Evolutionary conservation across 345 rosid species (phyloP).

Genomic region (Brassica nigra): DNA sequence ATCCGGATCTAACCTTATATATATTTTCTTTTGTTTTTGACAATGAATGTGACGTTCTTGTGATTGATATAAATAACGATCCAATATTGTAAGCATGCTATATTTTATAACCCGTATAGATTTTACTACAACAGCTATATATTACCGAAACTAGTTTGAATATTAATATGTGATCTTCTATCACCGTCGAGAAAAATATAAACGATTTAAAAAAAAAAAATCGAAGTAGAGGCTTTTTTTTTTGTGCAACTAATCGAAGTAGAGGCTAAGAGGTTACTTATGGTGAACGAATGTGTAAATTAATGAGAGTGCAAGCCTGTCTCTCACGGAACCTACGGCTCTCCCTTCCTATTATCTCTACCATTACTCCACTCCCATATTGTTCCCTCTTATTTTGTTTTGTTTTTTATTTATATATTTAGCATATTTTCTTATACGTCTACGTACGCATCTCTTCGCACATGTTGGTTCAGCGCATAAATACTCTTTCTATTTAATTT

Average conservation of each 20-base stretch:
- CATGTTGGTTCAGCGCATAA: constrained; percentile 16
- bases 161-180: neutral
- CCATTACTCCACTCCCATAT: constrained; percentile 45
- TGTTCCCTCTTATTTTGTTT: constrained; percentile 3
- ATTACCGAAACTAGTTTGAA: neutral
- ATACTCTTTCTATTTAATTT: neutral
- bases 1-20: neutral
- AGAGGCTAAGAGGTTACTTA: constrained; percentile 17
- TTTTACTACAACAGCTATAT: constrained; percentile 10
- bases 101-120: neutral
- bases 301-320: constrained; percentile 55
- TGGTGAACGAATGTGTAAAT: constrained; percentile 7
- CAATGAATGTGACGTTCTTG: constrained; percentile 1
- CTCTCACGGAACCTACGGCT: constrained; percentile 55
- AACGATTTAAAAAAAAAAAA: too few relatives aligned
- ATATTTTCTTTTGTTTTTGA: neutral
- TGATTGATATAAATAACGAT: neutral
- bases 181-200: constrained; percentile 3
- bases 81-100: neutral
- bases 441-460: constrained; percentile 25
- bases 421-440: constrained; percentile 17
- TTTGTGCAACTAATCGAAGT: too few relatives aligned
- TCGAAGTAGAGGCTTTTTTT: too few relatives aligned
- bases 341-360: constrained; percentile 38
- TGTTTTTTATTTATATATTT: neutral